phyloP scores from a whole-genome alignment of 768 basidiomycete species.

The Lentinula sp. region DNA sequence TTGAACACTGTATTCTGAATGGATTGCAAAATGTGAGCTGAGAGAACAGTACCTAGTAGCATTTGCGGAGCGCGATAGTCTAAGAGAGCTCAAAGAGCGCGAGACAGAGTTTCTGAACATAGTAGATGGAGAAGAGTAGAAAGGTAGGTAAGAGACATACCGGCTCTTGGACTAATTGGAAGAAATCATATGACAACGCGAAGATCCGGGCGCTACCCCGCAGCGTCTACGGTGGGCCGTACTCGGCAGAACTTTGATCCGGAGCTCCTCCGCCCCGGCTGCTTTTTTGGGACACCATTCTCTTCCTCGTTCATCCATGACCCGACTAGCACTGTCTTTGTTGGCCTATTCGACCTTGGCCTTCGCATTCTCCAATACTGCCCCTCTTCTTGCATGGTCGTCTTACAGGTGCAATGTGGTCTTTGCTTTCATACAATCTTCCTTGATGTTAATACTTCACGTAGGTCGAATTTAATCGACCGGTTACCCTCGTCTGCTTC shows the following conservation, averaged over 20 bases:
- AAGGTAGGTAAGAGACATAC: background rate
- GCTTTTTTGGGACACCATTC: background rate
- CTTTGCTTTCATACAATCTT: background rate
- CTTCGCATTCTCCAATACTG: conserved; percentile 54
- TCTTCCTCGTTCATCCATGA: background rate
- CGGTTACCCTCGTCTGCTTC: conserved; percentile 21
- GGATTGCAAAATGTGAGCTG: background rate
- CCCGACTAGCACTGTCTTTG: conserved; percentile 14
- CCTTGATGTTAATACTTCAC: background rate
- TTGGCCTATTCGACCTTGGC: conserved; percentile 40
- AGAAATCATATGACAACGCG: background rate
- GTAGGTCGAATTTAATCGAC: conserved; percentile 45
- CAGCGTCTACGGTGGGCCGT: too few relatives aligned
- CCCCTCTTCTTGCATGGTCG: conserved; percentile 68
- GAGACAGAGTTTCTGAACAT: conserved; percentile 4
- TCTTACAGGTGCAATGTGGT: conserved; percentile 44
- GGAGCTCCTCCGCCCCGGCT: background rate
- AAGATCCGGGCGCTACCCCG: background rate
- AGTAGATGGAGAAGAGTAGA: background rate
- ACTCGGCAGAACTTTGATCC: background rate
- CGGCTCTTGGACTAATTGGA: background rate
- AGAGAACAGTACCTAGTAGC: background rate
- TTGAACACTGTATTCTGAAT: background rate
- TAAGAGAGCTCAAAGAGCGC: background rate
- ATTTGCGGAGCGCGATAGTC: background rate